phyloP scores from a whole-genome alignment of 768 basidiomycete genomes.

The Phylloporus sp. region DNA sequence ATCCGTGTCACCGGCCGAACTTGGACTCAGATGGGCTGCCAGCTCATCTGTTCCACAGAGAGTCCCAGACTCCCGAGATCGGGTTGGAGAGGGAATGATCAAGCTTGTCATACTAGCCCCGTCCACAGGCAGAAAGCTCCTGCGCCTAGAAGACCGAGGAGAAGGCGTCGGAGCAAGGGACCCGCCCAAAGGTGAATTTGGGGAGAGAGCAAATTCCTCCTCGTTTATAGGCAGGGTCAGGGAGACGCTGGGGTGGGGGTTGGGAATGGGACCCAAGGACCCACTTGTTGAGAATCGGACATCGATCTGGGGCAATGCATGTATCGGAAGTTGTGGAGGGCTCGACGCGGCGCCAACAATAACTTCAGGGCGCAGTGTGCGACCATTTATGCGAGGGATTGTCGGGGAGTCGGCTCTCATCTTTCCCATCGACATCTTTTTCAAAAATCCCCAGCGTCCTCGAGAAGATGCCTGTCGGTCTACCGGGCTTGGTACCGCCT shows the following conservation, averaged over 20 bases:
- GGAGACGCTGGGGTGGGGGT: slow-evolving; percentile 29
- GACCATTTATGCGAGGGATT: slow-evolving; percentile 32
- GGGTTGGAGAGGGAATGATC: slow-evolving; percentile 58
- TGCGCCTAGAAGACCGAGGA: slow-evolving; percentile 60
- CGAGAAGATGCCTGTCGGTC: slow-evolving; percentile 26
- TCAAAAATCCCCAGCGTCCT: slow-evolving; percentile 91
- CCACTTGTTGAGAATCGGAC: slow-evolving; percentile 72
- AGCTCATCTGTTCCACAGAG: slow-evolving; percentile 33
- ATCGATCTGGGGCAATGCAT: slow-evolving; percentile 58
- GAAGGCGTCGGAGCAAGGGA: slow-evolving; percentile 43
- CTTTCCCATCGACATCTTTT: slow-evolving; percentile 98
- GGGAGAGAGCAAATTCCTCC: slow-evolving; percentile 13
- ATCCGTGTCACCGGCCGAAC: slow-evolving; percentile 40
- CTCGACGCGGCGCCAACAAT: slow-evolving; percentile 14
- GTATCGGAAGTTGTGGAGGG: slow-evolving; percentile 33
- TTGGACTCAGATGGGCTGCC: slow-evolving; percentile 35
- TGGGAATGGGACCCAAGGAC: slow-evolving; percentile 48
- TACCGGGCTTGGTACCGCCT: slow-evolving; percentile 17
- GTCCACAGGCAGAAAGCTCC: slow-evolving; percentile 88
- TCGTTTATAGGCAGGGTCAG: slow-evolving; percentile 22
- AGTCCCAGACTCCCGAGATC: slow-evolving; percentile 48
- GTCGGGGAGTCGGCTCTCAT: slow-evolving; percentile 64
- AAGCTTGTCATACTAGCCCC: slow-evolving; percentile 58
- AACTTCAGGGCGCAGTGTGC: slow-evolving; percentile 12
- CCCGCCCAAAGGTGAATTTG: slow-evolving; percentile 6